phyloP scores from a whole-genome alignment of 768 basidiomycete species.

The Phylloporus sp. region DNA sequence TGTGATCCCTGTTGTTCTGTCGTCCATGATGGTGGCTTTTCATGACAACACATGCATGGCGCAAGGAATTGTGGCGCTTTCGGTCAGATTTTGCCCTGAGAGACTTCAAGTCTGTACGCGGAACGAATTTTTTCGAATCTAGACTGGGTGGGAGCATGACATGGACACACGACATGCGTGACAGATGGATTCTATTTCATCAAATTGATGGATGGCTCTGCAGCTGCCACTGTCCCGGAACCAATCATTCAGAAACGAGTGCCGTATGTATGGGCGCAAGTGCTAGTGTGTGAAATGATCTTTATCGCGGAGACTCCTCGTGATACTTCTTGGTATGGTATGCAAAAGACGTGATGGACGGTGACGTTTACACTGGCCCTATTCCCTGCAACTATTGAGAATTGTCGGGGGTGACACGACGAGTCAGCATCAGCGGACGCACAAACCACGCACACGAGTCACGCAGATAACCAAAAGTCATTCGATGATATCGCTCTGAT shows the following conservation, averaged over 20 bases:
- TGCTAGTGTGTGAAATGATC: background rate
- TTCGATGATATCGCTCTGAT: background rate
- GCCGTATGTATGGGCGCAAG: background rate
- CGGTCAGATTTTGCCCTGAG: background rate
- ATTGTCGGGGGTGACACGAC: too few species aligned
- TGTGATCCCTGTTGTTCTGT: background rate
- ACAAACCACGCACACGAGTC: background rate
- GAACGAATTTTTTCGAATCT: background rate
- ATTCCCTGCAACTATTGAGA: too few species aligned
- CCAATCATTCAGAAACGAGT: background rate
- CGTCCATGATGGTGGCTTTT: background rate
- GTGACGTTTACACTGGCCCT: too few species aligned
- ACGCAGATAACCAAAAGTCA: too few species aligned
- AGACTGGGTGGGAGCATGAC: background rate
- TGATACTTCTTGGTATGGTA: too few species aligned
- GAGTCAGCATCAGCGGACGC: background rate
- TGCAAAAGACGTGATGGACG: too few species aligned
- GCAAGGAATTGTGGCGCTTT: constrained; percentile 1
- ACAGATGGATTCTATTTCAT: background rate
- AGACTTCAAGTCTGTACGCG: background rate
- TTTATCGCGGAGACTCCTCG: too few species aligned
- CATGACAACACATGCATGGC: background rate
- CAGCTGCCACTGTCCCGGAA: background rate
- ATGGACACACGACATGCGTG: too few species aligned
- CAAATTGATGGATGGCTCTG: background rate